Percentiles rank a stretch among this genome's conserved stretches.
These are phyloP conservation scores for Glomus cerebriforme DNA, from an alignment of 192 early-diverging fungal genomes.

Conservation along the genomic window DNA sequence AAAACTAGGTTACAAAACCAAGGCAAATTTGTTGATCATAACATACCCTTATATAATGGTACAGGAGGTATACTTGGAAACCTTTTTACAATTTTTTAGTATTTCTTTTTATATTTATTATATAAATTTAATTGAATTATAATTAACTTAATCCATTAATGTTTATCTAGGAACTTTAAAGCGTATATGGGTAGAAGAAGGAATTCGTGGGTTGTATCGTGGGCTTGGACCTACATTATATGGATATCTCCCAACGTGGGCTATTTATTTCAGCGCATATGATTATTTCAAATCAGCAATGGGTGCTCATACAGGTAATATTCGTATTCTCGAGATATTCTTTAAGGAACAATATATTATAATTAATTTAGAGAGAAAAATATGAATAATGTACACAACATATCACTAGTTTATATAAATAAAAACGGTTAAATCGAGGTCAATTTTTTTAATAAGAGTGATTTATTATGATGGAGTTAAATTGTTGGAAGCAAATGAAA, in stretches of 20 bases:
- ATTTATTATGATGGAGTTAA: background rate
- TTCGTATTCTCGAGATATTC: background rate
- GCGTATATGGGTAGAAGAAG: slow-evolving; percentile 78
- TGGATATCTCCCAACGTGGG: slow-evolving; percentile 90
- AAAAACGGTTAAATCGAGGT: background rate
- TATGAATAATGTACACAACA: background rate
- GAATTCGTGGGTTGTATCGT: slow-evolving; percentile 84
- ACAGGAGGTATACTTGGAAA: slow-evolving; percentile 53
- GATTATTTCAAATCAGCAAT: slow-evolving; percentile 67
- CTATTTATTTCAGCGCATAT: slow-evolving; percentile 91
- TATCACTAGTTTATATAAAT: background rate
- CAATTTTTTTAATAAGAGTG: background rate
- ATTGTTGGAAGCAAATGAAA: background rate
- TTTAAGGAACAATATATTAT: background rate
- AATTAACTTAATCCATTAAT: background rate
- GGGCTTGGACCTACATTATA: slow-evolving; percentile 86
- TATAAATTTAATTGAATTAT: background rate
- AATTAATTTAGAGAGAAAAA: background rate
- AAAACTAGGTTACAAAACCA: slow-evolving; percentile 95
- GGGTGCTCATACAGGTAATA: background rate
- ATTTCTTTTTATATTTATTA: background rate
- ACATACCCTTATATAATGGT: slow-evolving; percentile 55
- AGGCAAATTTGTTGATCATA: slow-evolving; percentile 34
- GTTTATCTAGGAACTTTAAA: slow-evolving; percentile 56
- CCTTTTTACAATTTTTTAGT: background rate